These are phyloP conservation scores for Epicoccum nigrum DNA, from an alignment of 2,329 filamentous ascomycete species.

Conservation along the genomic window DNA sequence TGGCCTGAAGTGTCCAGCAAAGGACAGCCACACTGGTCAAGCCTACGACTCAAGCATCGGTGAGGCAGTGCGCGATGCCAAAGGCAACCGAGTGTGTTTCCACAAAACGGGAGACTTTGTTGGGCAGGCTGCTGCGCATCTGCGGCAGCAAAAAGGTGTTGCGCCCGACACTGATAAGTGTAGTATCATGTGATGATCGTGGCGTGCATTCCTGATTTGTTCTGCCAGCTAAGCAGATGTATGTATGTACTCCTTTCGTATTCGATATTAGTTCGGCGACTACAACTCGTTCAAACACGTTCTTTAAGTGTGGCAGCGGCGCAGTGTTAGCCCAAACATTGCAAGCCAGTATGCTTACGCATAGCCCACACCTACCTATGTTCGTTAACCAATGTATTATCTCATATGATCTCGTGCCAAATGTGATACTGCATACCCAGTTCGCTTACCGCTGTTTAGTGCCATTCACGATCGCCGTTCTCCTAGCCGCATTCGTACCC, in stretches of 20 bases:
- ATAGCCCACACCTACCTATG: neutral
- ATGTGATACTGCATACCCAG: neutral
- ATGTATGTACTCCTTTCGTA: neutral
- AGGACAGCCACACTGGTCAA: constrained; percentile 44
- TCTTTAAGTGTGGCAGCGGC: too few species aligned
- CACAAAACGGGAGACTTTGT: constrained; percentile 47
- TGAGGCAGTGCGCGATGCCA: constrained; percentile 41
- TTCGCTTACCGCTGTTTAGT: constrained; percentile 17
- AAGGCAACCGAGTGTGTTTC: constrained; percentile 44
- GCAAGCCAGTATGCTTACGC: neutral
- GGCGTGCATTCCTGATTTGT: too few species aligned
- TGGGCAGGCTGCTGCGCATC: constrained; percentile 39
- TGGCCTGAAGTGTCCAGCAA: constrained; percentile 37
- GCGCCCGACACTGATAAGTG: constrained; percentile 27
- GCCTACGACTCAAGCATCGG: constrained; percentile 42
- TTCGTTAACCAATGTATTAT: neutral
- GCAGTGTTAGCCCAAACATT: too few species aligned
- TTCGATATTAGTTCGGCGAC: neutral
- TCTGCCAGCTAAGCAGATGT: too few species aligned
- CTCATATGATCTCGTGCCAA: neutral
- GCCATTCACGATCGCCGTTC: constrained; percentile 6
- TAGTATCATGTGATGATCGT: constrained; percentile 28
- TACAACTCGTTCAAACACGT: neutral
- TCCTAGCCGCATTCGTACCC: constrained; percentile 9
- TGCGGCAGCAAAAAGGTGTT: constrained; percentile 33